Base-by-base conservation (phyloP, 2,329 filamentous ascomycete genomes). In the Aureobasidium sp. region DNA sequence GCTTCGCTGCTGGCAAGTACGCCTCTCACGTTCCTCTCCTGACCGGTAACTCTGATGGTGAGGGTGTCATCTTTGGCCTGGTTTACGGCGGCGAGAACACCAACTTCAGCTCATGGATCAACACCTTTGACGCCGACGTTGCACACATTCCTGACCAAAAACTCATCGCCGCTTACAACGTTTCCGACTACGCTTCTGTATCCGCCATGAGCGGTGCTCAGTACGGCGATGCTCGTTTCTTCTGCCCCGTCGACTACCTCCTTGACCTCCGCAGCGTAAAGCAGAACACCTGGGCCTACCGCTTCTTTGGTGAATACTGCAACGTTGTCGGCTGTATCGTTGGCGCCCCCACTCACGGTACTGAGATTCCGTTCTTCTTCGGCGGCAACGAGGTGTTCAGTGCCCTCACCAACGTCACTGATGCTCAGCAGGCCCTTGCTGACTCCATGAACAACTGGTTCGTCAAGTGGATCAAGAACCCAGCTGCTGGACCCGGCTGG, bases 41-140 rank as follows among this genome's bases (percentile, higher is more conserved):
- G 36, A 61, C 57, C 27, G 47, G 57, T 42, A 61, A 61, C 47
- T 61, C 57, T 12, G 57, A 61, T 12, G 57, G 57, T 2, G 57
- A 61, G 39, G 57, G 57, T 15, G 57, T 52, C 22, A 52, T 61
- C 25, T 61, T 61, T 20, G 57, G 45, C 20, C 57, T 61, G 3
- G 57, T 61, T 7, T 61, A 61, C 37, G 47, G 57, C 7, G 57
- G 45, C n/a, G 57, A 61, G 44, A 61, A 61, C 37, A 68, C 71
- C 31, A 71, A 75, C 53, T 75, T 74, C 64, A 73, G 73, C 64
- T 71, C 73, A 0, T 79, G 76, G 76, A 77, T 80, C 68, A 72
- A 75, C 14, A 76, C 75, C 1, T 78, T 78, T 52, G 70, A 77
- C 36, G 75, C 76, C 11, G 76, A 77, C 62, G 70, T 72, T 49